phyloP scores from a whole-genome alignment of 176 grass and related monocot genomes.

The Lolium perenne region DNA sequence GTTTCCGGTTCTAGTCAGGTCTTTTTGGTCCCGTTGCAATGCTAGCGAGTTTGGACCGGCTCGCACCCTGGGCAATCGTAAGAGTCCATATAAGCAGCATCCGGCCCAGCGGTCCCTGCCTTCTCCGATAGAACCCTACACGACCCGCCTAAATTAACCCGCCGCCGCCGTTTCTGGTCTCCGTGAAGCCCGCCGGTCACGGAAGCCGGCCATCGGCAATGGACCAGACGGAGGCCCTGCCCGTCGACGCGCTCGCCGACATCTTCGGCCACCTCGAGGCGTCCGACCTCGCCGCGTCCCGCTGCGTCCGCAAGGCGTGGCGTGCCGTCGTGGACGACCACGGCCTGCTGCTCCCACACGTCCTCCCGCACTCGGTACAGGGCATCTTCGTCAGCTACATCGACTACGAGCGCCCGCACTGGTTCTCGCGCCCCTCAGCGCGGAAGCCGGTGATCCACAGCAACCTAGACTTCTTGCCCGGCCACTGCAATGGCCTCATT shows the following conservation, averaged over 20 bases:
- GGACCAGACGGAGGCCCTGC: not conserved
- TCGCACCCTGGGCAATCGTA: not conserved
- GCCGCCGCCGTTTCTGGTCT: not conserved
- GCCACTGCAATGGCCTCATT: not conserved
- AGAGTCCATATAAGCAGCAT: too few relatives aligned
- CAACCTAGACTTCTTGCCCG: not conserved
- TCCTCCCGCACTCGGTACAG: conserved; percentile 5
- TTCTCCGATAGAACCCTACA: too few relatives aligned
- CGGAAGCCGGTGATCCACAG: not conserved
- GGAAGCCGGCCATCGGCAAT: not conserved
- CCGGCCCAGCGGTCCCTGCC: too few relatives aligned
- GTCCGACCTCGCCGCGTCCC: not conserved
- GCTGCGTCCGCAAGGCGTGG: conserved; percentile 23
- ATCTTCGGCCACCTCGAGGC: not conserved
- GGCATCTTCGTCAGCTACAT: conserved; percentile 4
- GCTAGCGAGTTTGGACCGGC: not conserved
- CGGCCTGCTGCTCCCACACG: not conserved
- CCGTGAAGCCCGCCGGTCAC: not conserved
- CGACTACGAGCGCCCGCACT: not conserved
- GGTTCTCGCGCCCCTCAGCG: not conserved
- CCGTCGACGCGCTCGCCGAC: not conserved
- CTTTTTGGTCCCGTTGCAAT: too few relatives aligned
- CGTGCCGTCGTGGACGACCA: not conserved
- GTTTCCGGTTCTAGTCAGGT: not conserved
- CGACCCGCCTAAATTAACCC: not conserved